These are phyloP conservation scores for Aulographum hederae DNA, from an alignment of 2,329 filamentous ascomycete species.

Conservation along the genomic window DNA sequence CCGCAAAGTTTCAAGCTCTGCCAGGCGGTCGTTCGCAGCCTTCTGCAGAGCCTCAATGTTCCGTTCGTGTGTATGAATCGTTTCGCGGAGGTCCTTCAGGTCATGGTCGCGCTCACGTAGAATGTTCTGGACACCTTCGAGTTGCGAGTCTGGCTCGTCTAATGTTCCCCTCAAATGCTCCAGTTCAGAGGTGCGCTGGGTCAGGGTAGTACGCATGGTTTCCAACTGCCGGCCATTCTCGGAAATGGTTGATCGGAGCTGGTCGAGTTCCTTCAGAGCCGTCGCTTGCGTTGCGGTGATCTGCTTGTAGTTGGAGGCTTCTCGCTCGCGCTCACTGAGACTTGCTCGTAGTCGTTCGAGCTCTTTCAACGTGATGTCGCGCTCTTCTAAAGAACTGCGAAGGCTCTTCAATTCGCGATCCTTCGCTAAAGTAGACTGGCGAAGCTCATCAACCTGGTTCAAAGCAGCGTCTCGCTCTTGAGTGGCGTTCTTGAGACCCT, in stretches of 20 bases:
- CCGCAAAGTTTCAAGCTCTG: conserved; percentile 32
- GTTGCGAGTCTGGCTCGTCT: conserved; percentile 19
- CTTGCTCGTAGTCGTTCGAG: conserved; percentile 13
- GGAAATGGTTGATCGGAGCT: conserved; percentile 13
- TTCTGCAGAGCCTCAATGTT: conserved; percentile 14
- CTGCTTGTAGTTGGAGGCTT: conserved; percentile 5
- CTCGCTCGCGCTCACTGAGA: conserved; percentile 14
- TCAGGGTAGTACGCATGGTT: conserved; percentile 15
- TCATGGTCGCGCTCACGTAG: conserved; percentile 27
- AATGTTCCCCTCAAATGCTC: conserved; percentile 16
- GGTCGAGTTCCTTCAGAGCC: conserved; percentile 12
- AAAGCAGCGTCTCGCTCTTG: conserved; percentile 7
- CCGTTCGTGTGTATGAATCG: conserved; percentile 15
- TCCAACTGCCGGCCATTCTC: conserved; percentile 14
- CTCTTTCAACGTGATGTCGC: conserved; percentile 12
- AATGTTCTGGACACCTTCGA: conserved; percentile 22
- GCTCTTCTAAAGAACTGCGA: conserved; percentile 6
- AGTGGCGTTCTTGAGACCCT: conserved; percentile 10
- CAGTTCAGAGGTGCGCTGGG: conserved; percentile 18
- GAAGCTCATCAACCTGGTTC: not conserved
- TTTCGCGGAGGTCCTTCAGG: conserved; percentile 34
- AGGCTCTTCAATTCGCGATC: conserved; percentile 17
- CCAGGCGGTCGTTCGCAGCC: conserved; percentile 16
- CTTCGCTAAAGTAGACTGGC: conserved; percentile 13
- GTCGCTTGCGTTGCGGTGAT: conserved; percentile 14